Evolutionary conservation across 805 yeast genomes (phyloP), one percentile per base, ranked within the genome.

Genomic region (Metschnikowia continentalis): DNA sequence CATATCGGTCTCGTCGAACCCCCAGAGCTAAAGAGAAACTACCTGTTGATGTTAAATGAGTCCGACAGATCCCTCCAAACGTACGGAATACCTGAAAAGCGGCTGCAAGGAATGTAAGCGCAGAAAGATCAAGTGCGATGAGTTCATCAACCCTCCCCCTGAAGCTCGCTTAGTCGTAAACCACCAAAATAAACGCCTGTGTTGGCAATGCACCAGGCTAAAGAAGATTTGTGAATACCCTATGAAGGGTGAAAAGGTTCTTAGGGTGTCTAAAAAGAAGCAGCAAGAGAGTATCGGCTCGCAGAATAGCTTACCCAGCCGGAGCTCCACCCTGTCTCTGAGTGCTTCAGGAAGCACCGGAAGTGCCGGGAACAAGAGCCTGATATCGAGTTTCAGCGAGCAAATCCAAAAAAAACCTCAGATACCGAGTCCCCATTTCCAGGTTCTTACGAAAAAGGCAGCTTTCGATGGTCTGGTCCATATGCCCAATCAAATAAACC

Each of bases 41-140:
- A 41, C 35, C 2, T n/a, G 19, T 42, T 32, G 22, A 35, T 35
- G 39, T 43, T 26, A 41, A 35, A 45, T 45, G 47, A n/a, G 20
- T 22, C 30, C 15, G 19, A 19, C 26, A 17, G 41, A 37, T 10
- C 6, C 42, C 13, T 15, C 36, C 32, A 46, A 41, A 39, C 59
- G 60, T 23, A 46, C 54, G 17, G 65, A 60, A 52, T 72, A 72
- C 54, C 64, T 68, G 55, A 70, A 70, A 48, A 65, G 64, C 15
- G 78, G 78, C 3, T 74, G 78, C 54, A 55, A 66, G 15, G 76
- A 71, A 51, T 74, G 78, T 55, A 74, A 73, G 52, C 62, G 75
- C 26, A 63, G 76, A 47, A 74, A 74, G 52, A 73, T 74, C 44
- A 74, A 74, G 52, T 71, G 76, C 42, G 72, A 70, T 38, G 76